Evolutionary conservation across 2,329 filamentous ascomycete genomes (phyloP), one percentile per base, ranked within the genome.

Genomic region (Fusarium metavorans): DNA sequence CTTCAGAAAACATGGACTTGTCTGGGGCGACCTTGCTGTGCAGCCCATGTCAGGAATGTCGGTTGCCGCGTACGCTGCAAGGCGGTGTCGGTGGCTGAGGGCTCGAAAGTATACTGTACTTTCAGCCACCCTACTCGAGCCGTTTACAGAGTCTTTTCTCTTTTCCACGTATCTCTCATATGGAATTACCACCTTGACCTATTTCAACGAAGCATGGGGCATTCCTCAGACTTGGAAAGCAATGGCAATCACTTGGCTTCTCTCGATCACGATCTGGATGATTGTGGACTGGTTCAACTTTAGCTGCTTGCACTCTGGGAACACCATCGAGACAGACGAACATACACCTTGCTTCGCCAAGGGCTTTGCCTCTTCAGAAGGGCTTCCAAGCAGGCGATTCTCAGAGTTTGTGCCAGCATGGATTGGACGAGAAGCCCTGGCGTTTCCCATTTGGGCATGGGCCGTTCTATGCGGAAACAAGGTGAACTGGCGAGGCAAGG

Each of bases 31-130:
- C 80, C 86, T 98, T 4, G 96, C 93, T 30, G 91, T 98, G 67
- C 97, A 99, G 81, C 97, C 97, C 41, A 94, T 97, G 84, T 91
- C 92, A 5, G 90, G 91, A 75, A 97, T 97, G 89, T 92, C 93
- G 3, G 87, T 98, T 1, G 80, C 82, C 5, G 92, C 94, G 32
- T 98, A 98, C 80, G 88, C 94, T 54, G 93, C 92, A 6, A 92
- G 97, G 14, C 90, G 97, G 27, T 92, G 95, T 5, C 90, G 97
- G 61, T 99, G 97, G 97, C 86, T 98, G 27, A 91, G 97, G 7
- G 97, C 98, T 2, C 89, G 97, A 54, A 99, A 99, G 82, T 98
- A 95, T 86, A 98, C 96, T 0, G 97, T 99, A 16, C 88, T 94
- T 2, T 87, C 93, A 0, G 97, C 97, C 0, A 98, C 97, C 0